Evolutionary conservation across 306 rosid species (phyloP).

Genomic region (Astragalus membranaceus): DNA sequence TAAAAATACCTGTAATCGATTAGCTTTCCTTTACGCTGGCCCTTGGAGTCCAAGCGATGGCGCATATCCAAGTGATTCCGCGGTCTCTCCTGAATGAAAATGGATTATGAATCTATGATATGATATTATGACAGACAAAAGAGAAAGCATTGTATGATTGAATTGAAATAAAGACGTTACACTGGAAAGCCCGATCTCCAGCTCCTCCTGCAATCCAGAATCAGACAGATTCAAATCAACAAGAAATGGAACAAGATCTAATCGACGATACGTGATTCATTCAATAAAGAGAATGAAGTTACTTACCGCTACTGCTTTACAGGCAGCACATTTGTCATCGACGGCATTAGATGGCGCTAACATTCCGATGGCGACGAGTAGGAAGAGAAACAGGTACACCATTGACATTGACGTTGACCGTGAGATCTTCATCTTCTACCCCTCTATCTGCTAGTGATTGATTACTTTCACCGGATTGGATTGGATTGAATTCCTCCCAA

Average conservation of each 20-base stretch:
- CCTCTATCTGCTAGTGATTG: background rate
- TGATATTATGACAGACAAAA: background rate
- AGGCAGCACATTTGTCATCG: constrained; percentile 88
- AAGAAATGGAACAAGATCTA: background rate
- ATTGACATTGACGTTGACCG: constrained; percentile 18
- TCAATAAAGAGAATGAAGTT: background rate
- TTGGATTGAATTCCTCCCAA: background rate
- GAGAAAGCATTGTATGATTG: background rate
- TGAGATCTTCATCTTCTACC: constrained; percentile 21
- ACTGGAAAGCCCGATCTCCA: constrained; percentile 66
- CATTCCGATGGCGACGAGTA: constrained; percentile 30
- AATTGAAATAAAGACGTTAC: constrained; percentile 27
- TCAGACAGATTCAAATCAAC: background rate
- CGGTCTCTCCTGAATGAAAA: constrained; percentile 67
- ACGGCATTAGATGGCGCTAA: constrained; percentile 35
- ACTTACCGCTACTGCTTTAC: constrained; percentile 83
- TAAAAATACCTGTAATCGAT: constrained; percentile 78
- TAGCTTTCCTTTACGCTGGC: constrained; percentile 86
- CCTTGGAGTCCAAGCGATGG: constrained; percentile 88
- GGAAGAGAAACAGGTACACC: constrained; percentile 16
- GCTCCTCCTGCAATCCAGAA: constrained; percentile 62
- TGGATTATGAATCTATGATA: no score
- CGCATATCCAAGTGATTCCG: constrained; percentile 98
- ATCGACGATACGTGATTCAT: background rate
- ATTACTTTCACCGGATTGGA: background rate